phyloP scores from a whole-genome alignment of 306 rosid species.

The Acacia melanoxylon region DNA sequence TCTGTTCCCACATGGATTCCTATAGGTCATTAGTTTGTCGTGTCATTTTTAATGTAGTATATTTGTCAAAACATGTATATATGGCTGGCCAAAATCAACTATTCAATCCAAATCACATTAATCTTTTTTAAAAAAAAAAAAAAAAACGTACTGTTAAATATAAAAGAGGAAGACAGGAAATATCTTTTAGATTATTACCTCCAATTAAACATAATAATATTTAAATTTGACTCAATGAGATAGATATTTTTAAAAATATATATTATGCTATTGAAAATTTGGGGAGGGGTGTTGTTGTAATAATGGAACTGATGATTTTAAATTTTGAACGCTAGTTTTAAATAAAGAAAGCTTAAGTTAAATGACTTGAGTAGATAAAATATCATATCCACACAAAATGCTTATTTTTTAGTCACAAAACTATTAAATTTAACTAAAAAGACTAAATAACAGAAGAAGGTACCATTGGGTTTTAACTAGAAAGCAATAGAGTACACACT shows the following conservation, averaged over 20 bases:
- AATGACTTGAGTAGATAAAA: not conserved
- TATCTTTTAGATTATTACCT: no score
- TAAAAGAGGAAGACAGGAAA: not conserved
- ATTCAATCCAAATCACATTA: not conserved
- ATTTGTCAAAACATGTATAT: not conserved
- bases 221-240: no score
- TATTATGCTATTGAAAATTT: not conserved
- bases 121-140: not conserved
- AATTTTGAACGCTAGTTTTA: not conserved
- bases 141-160: not conserved
- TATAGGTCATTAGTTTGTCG: not conserved
- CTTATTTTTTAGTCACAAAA: not conserved
- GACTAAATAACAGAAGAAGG: not conserved
- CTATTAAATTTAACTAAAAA: not conserved
- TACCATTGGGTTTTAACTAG: not conserved
- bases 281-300: not conserved
- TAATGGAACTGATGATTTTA: not conserved
- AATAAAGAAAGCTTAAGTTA: not conserved
- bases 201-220: no score
- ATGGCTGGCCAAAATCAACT: not conserved
- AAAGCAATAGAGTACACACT: not conserved
- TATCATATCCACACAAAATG: no score
- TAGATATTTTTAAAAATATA: no score
- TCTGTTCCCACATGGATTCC: not conserved
- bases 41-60: not conserved